Base-by-base conservation (phyloP, 257 asterid species). In the Capsicum rhomboideum region DNA sequence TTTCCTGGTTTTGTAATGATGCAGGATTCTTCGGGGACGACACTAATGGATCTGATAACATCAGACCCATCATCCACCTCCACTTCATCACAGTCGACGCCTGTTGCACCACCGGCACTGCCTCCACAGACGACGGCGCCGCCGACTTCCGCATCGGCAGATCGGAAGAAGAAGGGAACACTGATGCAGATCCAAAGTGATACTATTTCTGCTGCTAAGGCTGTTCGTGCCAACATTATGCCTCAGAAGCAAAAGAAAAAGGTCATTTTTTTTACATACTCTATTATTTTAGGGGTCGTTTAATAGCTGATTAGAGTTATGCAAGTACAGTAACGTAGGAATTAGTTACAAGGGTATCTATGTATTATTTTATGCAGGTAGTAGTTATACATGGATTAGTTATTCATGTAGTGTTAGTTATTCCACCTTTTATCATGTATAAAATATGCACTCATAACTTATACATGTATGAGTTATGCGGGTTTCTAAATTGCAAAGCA, bases 151-250 rank as follows among this genome's bases (percentile, higher is more conserved):
- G 88, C 90, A 46, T 83, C 93, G 29, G 90, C 96, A 75, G 99
- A 97, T 88, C 93, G 93, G 93, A 97, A 85, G 92, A 97, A 91
- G 96, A 97, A 85, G 89, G 97, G 94, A 86, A 93, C 97, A 78
- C 88, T 97, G 56, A 87, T 97, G 98, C 98, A 97, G 96, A 95
- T 97, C 97, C 99, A 95, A 87, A 95, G 97, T 82, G 98, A 95
- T 89, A 97, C 98, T 58, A 90, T 93, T 74, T 92, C 98, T 56
- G 99, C 94, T 84, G 98, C 98, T 7, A 97, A 95, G 86, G 98
- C 98, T 67, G 98, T 96, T 91, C 93, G 97, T 37, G 91, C 92
- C 64, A 94, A 94, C 86, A 92, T 93, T 71, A 88, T 93, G 97
- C 97, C 98, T 59, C 97, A 93, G 74, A 93, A 82, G 88, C 98